These are phyloP conservation scores for Chenopodium berlandieri DNA, from an alignment of 148 eudicot species.

Conservation along the genomic window DNA sequence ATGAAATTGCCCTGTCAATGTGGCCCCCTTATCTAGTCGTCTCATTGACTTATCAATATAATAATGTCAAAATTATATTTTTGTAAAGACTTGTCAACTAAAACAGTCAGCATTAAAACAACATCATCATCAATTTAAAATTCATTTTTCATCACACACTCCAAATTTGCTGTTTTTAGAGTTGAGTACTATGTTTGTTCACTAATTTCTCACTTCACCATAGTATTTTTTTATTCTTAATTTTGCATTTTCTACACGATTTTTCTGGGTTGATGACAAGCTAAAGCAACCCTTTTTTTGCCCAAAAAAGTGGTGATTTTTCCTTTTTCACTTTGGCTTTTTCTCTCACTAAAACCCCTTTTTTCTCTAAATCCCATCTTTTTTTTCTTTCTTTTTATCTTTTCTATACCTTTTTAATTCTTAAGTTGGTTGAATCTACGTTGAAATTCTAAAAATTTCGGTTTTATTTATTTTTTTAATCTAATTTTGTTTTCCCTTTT, in stretches of 20 bases:
- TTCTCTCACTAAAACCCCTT: neutral
- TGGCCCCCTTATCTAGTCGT: no score
- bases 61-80: no score
- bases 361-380: constrained; percentile 11
- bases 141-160: neutral
- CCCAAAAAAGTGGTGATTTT: neutral
- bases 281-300: neutral
- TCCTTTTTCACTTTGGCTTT: neutral
- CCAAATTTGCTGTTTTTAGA: neutral
- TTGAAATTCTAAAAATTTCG: constrained; percentile 19
- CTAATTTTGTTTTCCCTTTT: neutral
- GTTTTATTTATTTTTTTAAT: neutral
- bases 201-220: neutral
- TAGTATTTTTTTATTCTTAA: neutral
- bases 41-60: no score
- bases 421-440: constrained; percentile 24
- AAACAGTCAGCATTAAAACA: neutral
- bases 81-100: no score
- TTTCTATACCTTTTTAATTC: neutral
- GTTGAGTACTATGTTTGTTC: neutral
- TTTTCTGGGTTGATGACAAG: constrained; percentile 10
- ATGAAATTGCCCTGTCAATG: no score
- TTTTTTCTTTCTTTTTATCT: neutral
- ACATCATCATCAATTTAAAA: neutral
- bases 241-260: neutral